These are phyloP conservation scores for Proteromonas lacertae DNA, from an alignment of 352 stramenopile species.

Conservation along the genomic window DNA sequence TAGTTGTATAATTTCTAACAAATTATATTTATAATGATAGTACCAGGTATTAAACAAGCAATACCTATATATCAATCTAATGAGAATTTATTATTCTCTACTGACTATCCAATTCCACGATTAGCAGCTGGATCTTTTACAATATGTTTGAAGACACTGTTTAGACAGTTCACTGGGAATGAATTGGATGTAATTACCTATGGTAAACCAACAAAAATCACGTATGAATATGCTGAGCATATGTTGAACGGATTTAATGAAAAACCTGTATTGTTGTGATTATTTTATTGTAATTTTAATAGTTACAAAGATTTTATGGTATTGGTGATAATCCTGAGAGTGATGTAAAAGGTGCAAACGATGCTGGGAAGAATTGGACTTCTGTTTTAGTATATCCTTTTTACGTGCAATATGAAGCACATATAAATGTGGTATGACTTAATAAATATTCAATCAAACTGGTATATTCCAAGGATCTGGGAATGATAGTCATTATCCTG, in stretches of 20 bases:
- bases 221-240: background rate
- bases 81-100: background rate
- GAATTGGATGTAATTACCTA: background rate
- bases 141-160: background rate
- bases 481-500: too few species aligned
- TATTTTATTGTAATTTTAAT: too few species aligned
- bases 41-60: too few species aligned
- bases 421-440: too few species aligned
- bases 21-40: too few species aligned
- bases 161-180: background rate
- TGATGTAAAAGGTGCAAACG: background rate
- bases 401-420: too few species aligned
- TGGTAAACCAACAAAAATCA: background rate
- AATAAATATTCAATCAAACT: too few species aligned
- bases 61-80: background rate
- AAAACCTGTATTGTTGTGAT: too few species aligned
- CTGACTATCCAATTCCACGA: background rate
- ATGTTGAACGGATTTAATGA: background rate
- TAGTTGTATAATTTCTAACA: background rate
- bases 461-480: too few species aligned
- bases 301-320: background rate
- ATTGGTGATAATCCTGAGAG: background rate
- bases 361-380: background rate
- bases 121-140: background rate
- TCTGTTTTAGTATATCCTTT: background rate